Base-by-base conservation (phyloP, 768 basidiomycete species). In the Trametes cinnabarina region DNA sequence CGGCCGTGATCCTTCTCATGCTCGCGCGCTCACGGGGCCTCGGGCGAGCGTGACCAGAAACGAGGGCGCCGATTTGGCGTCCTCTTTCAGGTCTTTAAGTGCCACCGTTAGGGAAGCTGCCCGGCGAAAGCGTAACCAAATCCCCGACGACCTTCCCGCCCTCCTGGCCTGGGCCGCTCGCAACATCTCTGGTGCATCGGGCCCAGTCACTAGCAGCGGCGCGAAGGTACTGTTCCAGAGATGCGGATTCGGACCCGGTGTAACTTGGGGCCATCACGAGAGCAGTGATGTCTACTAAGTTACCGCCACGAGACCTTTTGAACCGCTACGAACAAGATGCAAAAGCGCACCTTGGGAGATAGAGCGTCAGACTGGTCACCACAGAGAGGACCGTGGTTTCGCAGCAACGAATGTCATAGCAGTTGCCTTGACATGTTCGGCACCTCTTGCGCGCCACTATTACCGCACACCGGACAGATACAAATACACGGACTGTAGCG, bases 21-120 rank as follows among this genome's bases (percentile, higher is more conserved):
- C 47, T 50, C 52, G 5, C 9, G 37, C 14, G n/a, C 37, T 39
- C 17, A n/a, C n/a, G n/a, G n/a, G n/a, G n/a, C n/a, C n/a, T n/a
- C 37, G 10, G 17, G n/a, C 37, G 5, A 40, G 35, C 19, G 34
- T 42, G 54, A 49, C 30, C n/a, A 30, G 25, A 22, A 14, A 23
- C 28, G 23, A 35, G 17, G 46, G 34, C 37, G 47, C 51, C 43
- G 22, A 30, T 3, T 22, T n/a, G 43, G 17, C 44, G 42, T 25
- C 46, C 35, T 26, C 28, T 19, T 20, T 11, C 32, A 43, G 17
- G 14, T 42, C 23, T 28, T 22, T 51, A 8, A 5, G 25, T n/a
- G 39, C 50, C 51, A 43, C 57, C 37, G 57, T 46, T 28, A 46
- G 51, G 54, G 54, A 55, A 47, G 35, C 9, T 25, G n/a, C 26